Percentiles rank a stretch among this genome's conserved stretches.
Evolutionary conservation across 2,329 filamentous ascomycete genomes (phyloP).

Genomic region (Aspergillus brasiliensis): DNA sequence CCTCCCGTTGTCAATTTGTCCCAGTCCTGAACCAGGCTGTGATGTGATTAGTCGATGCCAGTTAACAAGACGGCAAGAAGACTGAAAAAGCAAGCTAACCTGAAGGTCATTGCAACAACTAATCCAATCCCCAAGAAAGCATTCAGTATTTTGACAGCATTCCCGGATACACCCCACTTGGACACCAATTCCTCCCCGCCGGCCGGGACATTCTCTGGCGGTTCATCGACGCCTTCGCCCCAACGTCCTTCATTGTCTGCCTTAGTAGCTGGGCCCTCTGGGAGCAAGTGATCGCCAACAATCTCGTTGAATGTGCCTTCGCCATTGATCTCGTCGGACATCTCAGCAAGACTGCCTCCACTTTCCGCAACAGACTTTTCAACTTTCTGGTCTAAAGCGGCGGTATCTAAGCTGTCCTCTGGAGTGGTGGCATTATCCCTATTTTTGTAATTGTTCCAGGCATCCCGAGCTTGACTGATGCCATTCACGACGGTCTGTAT

Average conservation of each 20-base stretch:
- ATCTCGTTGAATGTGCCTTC: background rate
- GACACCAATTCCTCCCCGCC: background rate
- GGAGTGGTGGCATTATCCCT: no score
- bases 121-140: background rate
- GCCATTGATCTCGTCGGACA: background rate
- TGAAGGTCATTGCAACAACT: background rate
- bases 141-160: background rate
- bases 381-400: no score
- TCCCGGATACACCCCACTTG: background rate
- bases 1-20: background rate
- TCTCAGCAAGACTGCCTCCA: background rate
- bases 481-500: no score
- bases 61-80: fast-evolving
- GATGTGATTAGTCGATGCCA: background rate
- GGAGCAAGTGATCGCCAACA: background rate
- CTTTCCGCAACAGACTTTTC: no score
- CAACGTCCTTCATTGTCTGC: background rate
- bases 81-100: background rate
- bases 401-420: no score
- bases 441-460: no score
- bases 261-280: background rate
- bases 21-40: background rate
- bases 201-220: background rate
- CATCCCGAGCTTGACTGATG: no score
- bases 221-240: background rate